Base-by-base conservation (phyloP, 352 stramenopile species). In the Globisporangium lucens region DNA sequence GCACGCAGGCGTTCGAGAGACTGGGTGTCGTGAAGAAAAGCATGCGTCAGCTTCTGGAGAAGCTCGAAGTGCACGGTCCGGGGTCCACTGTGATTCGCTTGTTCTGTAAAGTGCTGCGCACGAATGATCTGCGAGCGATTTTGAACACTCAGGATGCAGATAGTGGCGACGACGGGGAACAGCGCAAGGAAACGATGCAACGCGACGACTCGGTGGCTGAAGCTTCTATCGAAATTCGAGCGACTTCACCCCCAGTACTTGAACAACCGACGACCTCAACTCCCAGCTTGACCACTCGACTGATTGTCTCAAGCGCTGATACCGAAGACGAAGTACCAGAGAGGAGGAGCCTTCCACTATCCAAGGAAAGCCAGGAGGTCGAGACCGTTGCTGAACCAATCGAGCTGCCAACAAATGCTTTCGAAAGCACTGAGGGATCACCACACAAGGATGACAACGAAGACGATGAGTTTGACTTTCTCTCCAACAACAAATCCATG, bases 21-120 rank as follows among this genome's bases (percentile, higher is more conserved):
- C 66, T 92, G 0, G 65, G 77, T 3, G 56, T 76, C 8, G 71
- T 88, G 33, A 92, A 92, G 63, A 82, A 80, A 22, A 85, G 77
- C 27, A 78, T 90, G 72, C 72, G 81, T 3, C 73, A 87, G 57
- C 65, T 92, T 10, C 62, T 92, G 3, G 69, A 87, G 24, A 86
- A 84, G 56, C 65, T 92, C 20, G 79, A 90, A 20, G 30, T 53
- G 20, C 70, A 89, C 53, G 72, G 61, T 9, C 82, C 75, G 3
- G 82, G 82, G 0, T 90, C 83, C 20, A 65, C 68, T 0, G 73
- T 74, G 15, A 85, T 92, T 58, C 70, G 77, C 55, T 73, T 77
- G 0, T 90, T 82, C 68, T 90, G 82, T 29, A 64, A 70, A 1
- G 77, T 65, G 7, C 56, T 92, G 10, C 75, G 83, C 27, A 69